A percentile compares a stretch with the other conserved stretches of the same genome.
phyloP scores from a whole-genome alignment of 2,329 filamentous ascomycete species.

The Stagonosporopsis cucurbitacearum region DNA sequence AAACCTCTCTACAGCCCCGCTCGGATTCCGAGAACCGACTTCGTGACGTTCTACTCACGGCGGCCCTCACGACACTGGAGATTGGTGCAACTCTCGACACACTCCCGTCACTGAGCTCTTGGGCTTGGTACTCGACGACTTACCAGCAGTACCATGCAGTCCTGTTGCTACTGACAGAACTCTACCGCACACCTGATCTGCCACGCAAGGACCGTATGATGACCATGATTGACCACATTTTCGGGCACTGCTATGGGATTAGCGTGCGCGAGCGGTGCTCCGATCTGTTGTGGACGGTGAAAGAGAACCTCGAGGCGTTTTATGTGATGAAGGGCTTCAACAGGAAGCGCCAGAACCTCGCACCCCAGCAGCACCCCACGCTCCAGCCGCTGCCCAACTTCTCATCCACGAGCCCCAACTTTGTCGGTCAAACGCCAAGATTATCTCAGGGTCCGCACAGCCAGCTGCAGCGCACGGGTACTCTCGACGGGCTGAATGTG shows the following conservation, averaged over 20 bases:
- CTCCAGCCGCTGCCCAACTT: conserved; percentile 33
- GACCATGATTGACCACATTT: conserved; percentile 50
- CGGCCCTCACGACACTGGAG: conserved; percentile 46
- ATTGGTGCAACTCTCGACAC: conserved; percentile 50
- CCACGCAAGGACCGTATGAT: conserved; percentile 46
- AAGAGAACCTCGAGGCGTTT: conserved; percentile 49
- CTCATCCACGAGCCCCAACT: conserved; percentile 12
- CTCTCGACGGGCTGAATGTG: conserved; percentile 38
- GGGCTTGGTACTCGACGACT: conserved; percentile 49
- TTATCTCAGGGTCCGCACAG: conserved; percentile 17
- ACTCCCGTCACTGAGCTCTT: conserved; percentile 42
- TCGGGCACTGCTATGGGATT: conserved; percentile 49
- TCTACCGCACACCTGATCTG: conserved; percentile 47
- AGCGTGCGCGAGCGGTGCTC: conserved; percentile 44
- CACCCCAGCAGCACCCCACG: conserved; percentile 39
- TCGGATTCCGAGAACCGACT: conserved; percentile 47
- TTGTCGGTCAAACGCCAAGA: neutral
- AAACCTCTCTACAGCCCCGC: conserved; percentile 42
- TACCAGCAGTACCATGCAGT: conserved; percentile 50
- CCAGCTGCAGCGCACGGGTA: conserved; percentile 34
- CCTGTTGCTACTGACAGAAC: conserved; percentile 46
- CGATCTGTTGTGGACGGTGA: conserved; percentile 46
- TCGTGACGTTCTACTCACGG: conserved; percentile 46
- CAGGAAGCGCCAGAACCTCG: conserved; percentile 32
- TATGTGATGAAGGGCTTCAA: conserved; percentile 49